Evolutionary conservation across 2,329 filamentous ascomycete species (phyloP).

Genomic region (Bipolaris bicolor): DNA sequence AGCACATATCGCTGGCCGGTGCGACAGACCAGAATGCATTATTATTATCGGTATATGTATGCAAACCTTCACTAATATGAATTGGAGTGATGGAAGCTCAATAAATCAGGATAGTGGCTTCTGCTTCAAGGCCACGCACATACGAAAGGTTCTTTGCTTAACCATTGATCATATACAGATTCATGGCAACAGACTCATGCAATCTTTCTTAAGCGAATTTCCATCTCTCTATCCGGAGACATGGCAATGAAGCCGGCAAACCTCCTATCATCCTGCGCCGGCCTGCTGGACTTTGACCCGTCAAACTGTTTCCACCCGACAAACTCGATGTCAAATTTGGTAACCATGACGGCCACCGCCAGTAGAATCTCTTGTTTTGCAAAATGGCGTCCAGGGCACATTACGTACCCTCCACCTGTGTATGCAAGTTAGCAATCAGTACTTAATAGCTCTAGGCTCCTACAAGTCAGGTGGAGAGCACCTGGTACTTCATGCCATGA

Average conservation of each 20-base stretch:
- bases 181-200: too few relatives aligned
- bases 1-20: too few relatives aligned
- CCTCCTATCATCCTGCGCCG: background rate
- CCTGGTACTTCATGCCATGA: background rate
- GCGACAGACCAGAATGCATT: too few relatives aligned
- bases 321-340: background rate
- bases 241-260: background rate
- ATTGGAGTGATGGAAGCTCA: too few relatives aligned
- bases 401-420: background rate
- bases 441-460: too few relatives aligned
- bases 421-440: background rate
- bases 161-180: too few relatives aligned
- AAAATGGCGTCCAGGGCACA: background rate
- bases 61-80: too few relatives aligned
- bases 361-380: background rate
- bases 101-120: too few relatives aligned
- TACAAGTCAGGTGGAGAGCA: too few relatives aligned
- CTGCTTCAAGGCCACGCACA: too few relatives aligned
- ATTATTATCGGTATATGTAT: too few relatives aligned
- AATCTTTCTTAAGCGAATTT: background rate
- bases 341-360: background rate
- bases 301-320: background rate
- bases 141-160: too few relatives aligned
- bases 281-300: background rate
- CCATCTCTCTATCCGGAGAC: background rate